Percentiles rank a stretch among this genome's conserved stretches.
These are phyloP conservation scores for Mycena sp. DNA, from an alignment of 1,284 basidiomycete genomes.

Conservation along the genomic window DNA sequence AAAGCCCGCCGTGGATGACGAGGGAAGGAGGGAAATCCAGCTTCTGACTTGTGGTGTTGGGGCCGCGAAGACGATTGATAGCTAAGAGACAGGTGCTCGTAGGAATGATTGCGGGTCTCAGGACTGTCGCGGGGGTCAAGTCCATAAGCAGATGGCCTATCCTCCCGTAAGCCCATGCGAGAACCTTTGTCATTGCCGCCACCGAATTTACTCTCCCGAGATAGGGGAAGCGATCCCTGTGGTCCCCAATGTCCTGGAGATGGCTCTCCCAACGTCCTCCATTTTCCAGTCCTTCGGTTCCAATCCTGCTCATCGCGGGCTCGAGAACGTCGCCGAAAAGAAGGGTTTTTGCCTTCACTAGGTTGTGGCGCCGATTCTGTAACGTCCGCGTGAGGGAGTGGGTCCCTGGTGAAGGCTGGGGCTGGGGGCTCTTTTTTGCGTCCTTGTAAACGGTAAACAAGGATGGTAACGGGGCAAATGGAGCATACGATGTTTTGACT, in stretches of 20 bases:
- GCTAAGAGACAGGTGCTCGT: too few relatives aligned
- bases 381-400: slow-evolving; percentile 7
- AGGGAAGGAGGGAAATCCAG: not conserved
- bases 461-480: not conserved
- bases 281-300: slow-evolving; percentile 14
- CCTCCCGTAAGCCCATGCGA: slow-evolving; percentile 11
- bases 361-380: not conserved
- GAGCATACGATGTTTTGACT: not conserved
- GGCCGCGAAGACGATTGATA: too few relatives aligned
- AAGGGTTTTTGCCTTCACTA: slow-evolving; percentile 4
- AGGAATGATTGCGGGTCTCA: too few relatives aligned
- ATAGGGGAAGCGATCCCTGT: too few relatives aligned
- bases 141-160: slow-evolving; percentile 15
- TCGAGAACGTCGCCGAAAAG: slow-evolving; percentile 15
- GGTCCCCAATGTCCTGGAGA: too few relatives aligned
- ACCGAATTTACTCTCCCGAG: slow-evolving; percentile 4
- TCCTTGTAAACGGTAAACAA: not conserved
- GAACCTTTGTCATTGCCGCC: slow-evolving; percentile 5
- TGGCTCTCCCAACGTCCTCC: too few relatives aligned
- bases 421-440: not conserved
- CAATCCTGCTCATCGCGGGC: slow-evolving; percentile 17
- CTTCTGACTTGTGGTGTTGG: too few relatives aligned
- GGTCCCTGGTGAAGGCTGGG: slow-evolving; percentile 11
- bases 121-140: not conserved
- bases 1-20: not conserved